phyloP scores from a whole-genome alignment of 108 stramenopile species.

The Discostella pseudostelligera region DNA sequence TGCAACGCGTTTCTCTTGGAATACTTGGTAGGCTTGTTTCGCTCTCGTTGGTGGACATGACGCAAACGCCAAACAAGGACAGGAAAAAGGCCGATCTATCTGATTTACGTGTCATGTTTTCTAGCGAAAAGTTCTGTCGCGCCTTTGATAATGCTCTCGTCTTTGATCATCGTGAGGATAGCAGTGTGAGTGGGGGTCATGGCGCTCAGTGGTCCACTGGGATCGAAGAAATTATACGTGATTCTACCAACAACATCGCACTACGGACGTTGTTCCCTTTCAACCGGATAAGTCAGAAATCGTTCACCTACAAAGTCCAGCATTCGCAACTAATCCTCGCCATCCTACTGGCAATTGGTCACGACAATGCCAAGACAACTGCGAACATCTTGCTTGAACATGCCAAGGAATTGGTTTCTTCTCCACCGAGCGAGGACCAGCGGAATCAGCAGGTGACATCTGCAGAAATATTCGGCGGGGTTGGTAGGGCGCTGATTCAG shows the following conservation, averaged over 20 bases:
- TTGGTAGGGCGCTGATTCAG: conserved; percentile 55
- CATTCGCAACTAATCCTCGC: conserved; percentile 73
- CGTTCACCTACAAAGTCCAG: conserved; percentile 72
- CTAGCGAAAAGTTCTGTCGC: conserved; percentile 56
- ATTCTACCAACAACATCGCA: conserved; percentile 72
- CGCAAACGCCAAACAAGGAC: conserved; percentile 2
- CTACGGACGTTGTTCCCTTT: conserved; percentile 78
- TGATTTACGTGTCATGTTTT: conserved; percentile 40
- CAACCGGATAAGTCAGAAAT: conserved; percentile 75
- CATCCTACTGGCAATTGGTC: conserved; percentile 53
- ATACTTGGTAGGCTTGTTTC: conserved; percentile 70
- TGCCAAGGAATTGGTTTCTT: conserved; percentile 64
- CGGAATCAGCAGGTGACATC: conserved; percentile 77
- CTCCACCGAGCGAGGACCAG: conserved; percentile 89
- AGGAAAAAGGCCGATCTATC: conserved; percentile 31
- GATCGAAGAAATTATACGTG: conserved; percentile 82
- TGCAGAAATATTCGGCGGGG: conserved; percentile 85
- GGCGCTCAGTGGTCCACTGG: conserved; percentile 85
- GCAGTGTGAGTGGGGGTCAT: conserved; percentile 81
- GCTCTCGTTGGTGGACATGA: conserved; percentile 47
- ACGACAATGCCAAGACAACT: conserved; percentile 38
- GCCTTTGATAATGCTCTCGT: conserved; percentile 74
- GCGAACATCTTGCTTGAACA: conserved; percentile 53
- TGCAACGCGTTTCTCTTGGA: conserved; percentile 81
- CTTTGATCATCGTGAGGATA: conserved; percentile 82